A percentile compares a stretch with the other conserved stretches of the same genome.
Conservation (phyloP, 441 rosid species). For the Eutrema salsugineum region DNA sequence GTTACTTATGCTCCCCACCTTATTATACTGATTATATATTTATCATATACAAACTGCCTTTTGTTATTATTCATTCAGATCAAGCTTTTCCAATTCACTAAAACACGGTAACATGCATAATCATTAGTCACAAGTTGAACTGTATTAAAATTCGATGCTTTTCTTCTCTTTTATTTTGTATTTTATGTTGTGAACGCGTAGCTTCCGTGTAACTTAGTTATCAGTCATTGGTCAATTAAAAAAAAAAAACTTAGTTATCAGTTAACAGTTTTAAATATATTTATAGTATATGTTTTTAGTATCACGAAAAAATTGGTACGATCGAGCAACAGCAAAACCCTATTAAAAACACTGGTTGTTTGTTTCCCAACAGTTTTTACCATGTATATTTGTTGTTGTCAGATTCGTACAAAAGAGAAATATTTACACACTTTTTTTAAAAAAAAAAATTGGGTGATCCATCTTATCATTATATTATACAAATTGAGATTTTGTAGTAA, state of each 20-base stretch:
- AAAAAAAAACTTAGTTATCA: background rate
- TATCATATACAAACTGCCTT: slow-evolving; percentile 9
- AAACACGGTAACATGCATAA: slow-evolving; percentile 30
- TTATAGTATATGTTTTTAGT: background rate
- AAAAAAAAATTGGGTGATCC: background rate
- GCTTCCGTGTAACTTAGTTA: background rate
- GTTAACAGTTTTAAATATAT: background rate
- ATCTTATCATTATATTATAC: background rate
- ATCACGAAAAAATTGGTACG: background rate
- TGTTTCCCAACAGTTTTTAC: background rate
- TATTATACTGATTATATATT: slow-evolving; percentile 13
- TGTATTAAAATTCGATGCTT: slow-evolving; percentile 15
- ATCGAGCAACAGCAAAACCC: background rate
- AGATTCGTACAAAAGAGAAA: background rate
- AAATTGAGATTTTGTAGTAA: background rate
- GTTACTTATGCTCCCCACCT: slow-evolving; percentile 33
- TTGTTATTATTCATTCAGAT: slow-evolving; percentile 16
- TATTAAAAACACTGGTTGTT: background rate
- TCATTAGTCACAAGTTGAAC: slow-evolving; percentile 35
- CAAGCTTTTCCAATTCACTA: slow-evolving; percentile 25
- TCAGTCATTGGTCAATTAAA: no score
- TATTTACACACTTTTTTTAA: background rate
- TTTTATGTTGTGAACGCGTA: slow-evolving; percentile 7
- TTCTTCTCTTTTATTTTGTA: background rate
- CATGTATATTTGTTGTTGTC: slow-evolving; percentile 9